Base-by-base conservation (phyloP, 225 moss, liverwort and hornwort genomes). In the Anthoceros angustus region DNA sequence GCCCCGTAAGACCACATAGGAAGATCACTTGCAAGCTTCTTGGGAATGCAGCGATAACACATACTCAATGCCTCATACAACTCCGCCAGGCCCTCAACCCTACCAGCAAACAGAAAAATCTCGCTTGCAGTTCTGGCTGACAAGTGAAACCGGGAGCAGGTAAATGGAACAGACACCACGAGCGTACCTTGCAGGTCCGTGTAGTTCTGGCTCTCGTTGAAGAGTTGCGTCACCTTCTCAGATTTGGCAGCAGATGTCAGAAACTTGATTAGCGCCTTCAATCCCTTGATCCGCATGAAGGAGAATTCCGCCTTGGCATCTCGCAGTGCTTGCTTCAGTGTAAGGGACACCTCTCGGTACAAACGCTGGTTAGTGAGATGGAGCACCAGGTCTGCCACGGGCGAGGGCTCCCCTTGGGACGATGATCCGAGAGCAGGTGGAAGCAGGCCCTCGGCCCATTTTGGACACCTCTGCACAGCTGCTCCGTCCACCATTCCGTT, bases 301-400 rank as follows among this genome's bases (percentile, higher is more conserved):
- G 91, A 82, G 62, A 98, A 98, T 71, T 98, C 92, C 40, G 92
- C 87, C 66, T 81, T 84, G 63, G 83, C 87, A 69, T 92, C 89
- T 32, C 86, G 83, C 74, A 98, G 67, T 42, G 89, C 92, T 42
- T 79, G 73, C 68, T 81, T 87, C 38, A 98, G 81, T 46, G 86
- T 70, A 74, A 92, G 81, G 0, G 84, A 82, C 24, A 98, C 98
- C 74, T 98, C 98, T 75, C 98, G 86, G 76, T 92, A 86, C 70
- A 98, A 62, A 24, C 98, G 72, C 78, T 98, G 98, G n/a, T 98
- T 89, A 68, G 89, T 84, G 63, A 98, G 84, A 61, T 77, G 86
- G 64, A 84, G 42, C 10, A 89, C 89, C 41, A 98, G 80, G 73
- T 89, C 92, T 71, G 82, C 70, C 62, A 98, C 84, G 0, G 89